These are phyloP conservation scores for Metschnikowia cerradonensis DNA, from an alignment of 805 yeast genomes.

Conservation along the genomic window DNA sequence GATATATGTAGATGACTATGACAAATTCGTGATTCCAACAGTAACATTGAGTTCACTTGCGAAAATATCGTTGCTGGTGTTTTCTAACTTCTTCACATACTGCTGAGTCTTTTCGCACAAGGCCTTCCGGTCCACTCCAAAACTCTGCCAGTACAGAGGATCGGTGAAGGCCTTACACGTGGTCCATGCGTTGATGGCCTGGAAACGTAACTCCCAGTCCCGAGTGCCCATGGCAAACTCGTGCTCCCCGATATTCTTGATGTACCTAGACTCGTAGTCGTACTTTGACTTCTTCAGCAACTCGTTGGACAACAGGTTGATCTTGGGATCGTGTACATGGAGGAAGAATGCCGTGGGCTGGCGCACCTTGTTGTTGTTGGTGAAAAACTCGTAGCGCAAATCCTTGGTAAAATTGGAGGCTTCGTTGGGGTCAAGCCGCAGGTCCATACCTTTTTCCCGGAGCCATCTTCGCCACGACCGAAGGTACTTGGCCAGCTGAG, in stretches of 20 bases:
- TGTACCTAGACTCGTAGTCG: slow-evolving; percentile 21
- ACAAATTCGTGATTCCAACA: neutral
- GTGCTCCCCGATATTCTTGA: slow-evolving; percentile 20
- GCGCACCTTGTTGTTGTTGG: slow-evolving; percentile 4
- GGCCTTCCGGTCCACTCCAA: slow-evolving; percentile 12
- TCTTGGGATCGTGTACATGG: slow-evolving; percentile 32
- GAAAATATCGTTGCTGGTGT: slow-evolving; percentile 6
- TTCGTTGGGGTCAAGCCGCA: slow-evolving; percentile 31
- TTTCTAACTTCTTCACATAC: slow-evolving; percentile 12
- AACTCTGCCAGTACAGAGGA: slow-evolving; percentile 21
- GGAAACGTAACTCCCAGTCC: slow-evolving; percentile 37
- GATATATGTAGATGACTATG: no score
- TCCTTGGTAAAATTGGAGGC: slow-evolving; percentile 22
- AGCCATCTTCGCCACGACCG: slow-evolving; percentile 28
- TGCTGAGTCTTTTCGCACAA: slow-evolving; percentile 8
- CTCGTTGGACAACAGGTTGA: slow-evolving; percentile 26
- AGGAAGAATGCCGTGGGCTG: slow-evolving; percentile 27
- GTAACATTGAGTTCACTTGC: slow-evolving; percentile 6
- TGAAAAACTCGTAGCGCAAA: slow-evolving; percentile 20
- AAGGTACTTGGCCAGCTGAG: slow-evolving; percentile 17
- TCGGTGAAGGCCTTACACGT: slow-evolving; percentile 27
- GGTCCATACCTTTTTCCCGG: slow-evolving; percentile 19
- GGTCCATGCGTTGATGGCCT: slow-evolving; percentile 28
- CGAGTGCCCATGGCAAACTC: slow-evolving; percentile 12
- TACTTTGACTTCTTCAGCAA: slow-evolving; percentile 11